Conservation (phyloP, 2,329 filamentous ascomycete genomes). For the Helminthosporium solani region DNA sequence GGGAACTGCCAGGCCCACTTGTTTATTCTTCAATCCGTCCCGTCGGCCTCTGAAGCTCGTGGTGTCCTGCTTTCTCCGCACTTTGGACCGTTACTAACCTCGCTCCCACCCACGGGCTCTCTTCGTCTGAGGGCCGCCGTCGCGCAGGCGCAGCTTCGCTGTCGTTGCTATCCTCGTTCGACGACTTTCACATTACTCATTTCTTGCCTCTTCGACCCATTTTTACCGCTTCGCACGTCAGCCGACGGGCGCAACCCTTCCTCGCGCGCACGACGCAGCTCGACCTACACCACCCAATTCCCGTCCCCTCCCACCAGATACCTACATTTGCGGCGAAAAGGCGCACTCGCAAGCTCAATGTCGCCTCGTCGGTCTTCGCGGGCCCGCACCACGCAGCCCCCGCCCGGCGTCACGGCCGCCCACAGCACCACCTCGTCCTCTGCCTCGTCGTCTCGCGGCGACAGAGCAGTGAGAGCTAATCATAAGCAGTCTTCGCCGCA, state of each 20-base stretch:
- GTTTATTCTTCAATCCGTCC: conserved; percentile 28
- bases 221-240: conserved; percentile 15
- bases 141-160: conserved; percentile 8
- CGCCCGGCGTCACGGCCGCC: conserved; percentile 64
- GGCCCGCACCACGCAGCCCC: conserved; percentile 75
- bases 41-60: conserved; percentile 39
- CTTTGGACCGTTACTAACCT: conserved; percentile 29
- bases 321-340: not conserved
- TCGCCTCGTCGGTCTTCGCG: conserved; percentile 87
- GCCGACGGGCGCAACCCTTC: conserved; percentile 9
- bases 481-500: conserved; percentile 71
- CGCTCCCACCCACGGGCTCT: conserved; percentile 22
- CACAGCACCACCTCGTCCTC: conserved; percentile 76
- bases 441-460: conserved; percentile 69
- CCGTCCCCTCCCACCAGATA: conserved; percentile 2
- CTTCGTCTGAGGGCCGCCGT: conserved; percentile 10
- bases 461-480: conserved; percentile 71
- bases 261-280: conserved; percentile 12
- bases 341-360: conserved; percentile 42
- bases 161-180: conserved; percentile 14
- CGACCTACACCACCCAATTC: conserved; percentile 8
- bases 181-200: conserved; percentile 8
- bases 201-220: conserved; percentile 11
- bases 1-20: conserved; percentile 15
- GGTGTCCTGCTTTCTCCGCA: conserved; percentile 40